These are phyloP conservation scores for Elaeagnus macrophylla DNA, from an alignment of 306 rosid species.

Conservation along the genomic window DNA sequence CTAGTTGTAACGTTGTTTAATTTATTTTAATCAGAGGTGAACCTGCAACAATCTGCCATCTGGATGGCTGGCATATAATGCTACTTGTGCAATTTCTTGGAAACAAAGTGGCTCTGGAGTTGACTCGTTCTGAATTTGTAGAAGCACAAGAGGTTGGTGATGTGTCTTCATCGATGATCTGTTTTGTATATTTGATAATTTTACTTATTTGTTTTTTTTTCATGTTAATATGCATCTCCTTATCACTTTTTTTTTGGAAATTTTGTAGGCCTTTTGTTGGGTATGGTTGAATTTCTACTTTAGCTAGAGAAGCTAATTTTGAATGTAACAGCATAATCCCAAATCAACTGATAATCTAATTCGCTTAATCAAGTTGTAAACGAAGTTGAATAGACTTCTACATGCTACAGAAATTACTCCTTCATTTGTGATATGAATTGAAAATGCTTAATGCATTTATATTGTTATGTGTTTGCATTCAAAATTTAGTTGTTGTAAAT, in stretches of 20 bases:
- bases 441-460: not conserved
- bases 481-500: no score
- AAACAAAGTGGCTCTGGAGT: slow-evolving; percentile 90
- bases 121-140: slow-evolving; percentile 81
- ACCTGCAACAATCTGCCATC: slow-evolving; percentile 88
- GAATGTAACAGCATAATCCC: not conserved
- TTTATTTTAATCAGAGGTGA: slow-evolving; percentile 59
- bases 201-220: not conserved
- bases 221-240: not conserved
- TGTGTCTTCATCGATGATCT: no score
- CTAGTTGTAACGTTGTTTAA: slow-evolving; percentile 12
- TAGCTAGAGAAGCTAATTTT: not conserved
- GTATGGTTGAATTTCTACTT: not conserved
- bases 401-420: not conserved
- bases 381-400: not conserved
- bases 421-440: not conserved
- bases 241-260: not conserved
- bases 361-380: not conserved
- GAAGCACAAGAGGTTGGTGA: slow-evolving; percentile 85
- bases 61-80: slow-evolving; percentile 98
- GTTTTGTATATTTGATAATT: not conserved
- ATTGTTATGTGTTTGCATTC: not conserved
- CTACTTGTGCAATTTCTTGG: slow-evolving; percentile 89
- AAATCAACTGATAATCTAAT: not conserved
- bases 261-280: not conserved